Conservation (phyloP, 1,284 basidiomycete species). For the Leucoagaricus sp. region DNA sequence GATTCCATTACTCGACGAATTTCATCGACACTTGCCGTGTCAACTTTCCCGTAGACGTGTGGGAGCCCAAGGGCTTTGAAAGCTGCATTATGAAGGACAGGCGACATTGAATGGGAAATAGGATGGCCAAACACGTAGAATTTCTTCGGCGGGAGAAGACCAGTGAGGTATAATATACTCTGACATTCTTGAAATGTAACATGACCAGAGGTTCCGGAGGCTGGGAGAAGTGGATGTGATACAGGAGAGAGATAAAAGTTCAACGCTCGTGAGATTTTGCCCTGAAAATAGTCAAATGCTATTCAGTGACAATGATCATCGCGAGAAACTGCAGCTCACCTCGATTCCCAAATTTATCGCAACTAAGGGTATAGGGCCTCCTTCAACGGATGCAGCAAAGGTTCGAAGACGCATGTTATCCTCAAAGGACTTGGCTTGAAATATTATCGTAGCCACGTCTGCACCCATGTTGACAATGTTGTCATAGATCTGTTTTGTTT, state of each 20-base stretch:
- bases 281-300: constrained; percentile 11
- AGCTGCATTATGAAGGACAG: constrained; percentile 28
- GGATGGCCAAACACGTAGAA: constrained; percentile 29
- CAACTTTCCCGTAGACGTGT: constrained; percentile 26
- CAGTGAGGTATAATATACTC: constrained; percentile 22
- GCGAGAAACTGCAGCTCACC: constrained; percentile 7
- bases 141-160: constrained; percentile 23
- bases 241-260: constrained; percentile 23
- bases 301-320: neutral
- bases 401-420: constrained; percentile 24
- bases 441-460: constrained; percentile 22
- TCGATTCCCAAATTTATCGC: constrained; percentile 22
- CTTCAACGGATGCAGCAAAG: constrained; percentile 20
- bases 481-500: constrained; percentile 21
- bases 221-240: constrained; percentile 21
- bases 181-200: constrained; percentile 26
- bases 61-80: constrained; percentile 25
- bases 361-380: constrained; percentile 20
- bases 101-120: constrained; percentile 30
- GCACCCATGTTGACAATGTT: constrained; percentile 22
- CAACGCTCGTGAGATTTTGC: constrained; percentile 25
- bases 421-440: constrained; percentile 21
- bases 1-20: constrained; percentile 21
- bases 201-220: constrained; percentile 19
- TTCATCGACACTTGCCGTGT: constrained; percentile 22